phyloP scores from a whole-genome alignment of 2,329 filamentous ascomycete species.

The Microsporum ferrugineum region DNA sequence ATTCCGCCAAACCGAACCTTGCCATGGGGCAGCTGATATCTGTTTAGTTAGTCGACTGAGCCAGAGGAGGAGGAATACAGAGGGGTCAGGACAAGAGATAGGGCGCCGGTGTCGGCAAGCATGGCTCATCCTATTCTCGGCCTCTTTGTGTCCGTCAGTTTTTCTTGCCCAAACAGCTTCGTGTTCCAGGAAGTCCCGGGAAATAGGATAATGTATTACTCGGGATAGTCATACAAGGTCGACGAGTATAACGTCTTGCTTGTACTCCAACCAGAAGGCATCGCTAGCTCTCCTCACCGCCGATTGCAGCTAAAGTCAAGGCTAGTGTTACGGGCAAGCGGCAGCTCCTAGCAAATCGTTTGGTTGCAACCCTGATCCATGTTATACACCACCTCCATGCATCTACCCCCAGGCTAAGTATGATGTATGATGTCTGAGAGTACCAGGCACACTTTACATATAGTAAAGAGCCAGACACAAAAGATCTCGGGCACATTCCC shows the following conservation, averaged over 20 bases:
- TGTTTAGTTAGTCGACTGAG: background rate
- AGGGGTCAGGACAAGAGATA: background rate
- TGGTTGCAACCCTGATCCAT: conserved; percentile 2
- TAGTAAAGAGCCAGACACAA: background rate
- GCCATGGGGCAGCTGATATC: background rate
- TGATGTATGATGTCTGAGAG: background rate
- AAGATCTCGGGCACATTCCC: background rate
- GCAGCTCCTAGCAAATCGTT: conserved; percentile 3
- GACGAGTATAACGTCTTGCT: background rate
- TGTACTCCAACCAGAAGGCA: background rate
- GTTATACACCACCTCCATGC: background rate
- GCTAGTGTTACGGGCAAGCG: conserved; percentile 1
- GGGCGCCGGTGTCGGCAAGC: background rate
- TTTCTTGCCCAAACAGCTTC: background rate
- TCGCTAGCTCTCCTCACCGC: background rate
- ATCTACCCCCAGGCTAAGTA: background rate
- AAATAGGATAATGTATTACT: background rate
- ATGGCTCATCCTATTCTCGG: background rate
- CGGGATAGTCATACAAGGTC: background rate
- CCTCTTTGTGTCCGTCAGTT: background rate
- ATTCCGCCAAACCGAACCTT: conserved; percentile 3
- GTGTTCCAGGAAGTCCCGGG: background rate
- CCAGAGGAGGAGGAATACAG: background rate
- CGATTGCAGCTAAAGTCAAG: background rate
- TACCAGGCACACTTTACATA: background rate